Evolutionary conservation across 164 flowering plant genomes (phyloP), one percentile per base, ranked within the genome.

Genomic region (Stephania yunnanensis): DNA sequence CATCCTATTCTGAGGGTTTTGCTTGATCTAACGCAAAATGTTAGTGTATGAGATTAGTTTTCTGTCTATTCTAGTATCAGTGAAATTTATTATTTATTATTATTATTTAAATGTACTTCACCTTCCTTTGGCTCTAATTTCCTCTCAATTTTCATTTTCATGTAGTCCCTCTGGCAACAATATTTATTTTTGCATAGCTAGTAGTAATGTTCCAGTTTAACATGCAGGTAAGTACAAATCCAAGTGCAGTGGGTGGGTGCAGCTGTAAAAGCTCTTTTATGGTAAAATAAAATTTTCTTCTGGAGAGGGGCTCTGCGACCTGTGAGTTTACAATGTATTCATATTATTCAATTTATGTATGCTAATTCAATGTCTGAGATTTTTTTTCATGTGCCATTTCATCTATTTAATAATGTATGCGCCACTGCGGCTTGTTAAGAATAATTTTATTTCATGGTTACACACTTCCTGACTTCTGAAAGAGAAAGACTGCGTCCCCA

Each of bases 191-290:
- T 7, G 6, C n/a, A 13, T 61, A 10, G 66, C 20, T 20, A 61
- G 20, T 61, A 25, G 66, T 61, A 61, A 61, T 25, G 2, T 61
- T 10, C 20, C 29, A 61, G 66, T 61, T 61, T 25, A 72, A 22
- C 70, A 69, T 77, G 79, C 86, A 89, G 92, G 96, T 91, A 63
- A 80, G 84, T 7, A 46, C 81, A 70, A 90, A 92, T 80, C 97
- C 97, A 70, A 89, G 90, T 78, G 95, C 97, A 67, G 92, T 88
- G 29, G 92, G 93, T 46, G 95, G 97, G 7, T 94, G 97, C 81
- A 90, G 97, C 82, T 94, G 97, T 82, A 90, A 94, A 84, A 94
- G 92, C 82, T 94, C 97, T 48, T 94, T 94, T 82, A 89, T 88
- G 94, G 95, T 89, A 77, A 87, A 89, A 79, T 83, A 82, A 79